Evolutionary conservation across 305 asterid species (phyloP), one percentile per base, ranked within the genome.

Genomic region (Plantago rigida): DNA sequence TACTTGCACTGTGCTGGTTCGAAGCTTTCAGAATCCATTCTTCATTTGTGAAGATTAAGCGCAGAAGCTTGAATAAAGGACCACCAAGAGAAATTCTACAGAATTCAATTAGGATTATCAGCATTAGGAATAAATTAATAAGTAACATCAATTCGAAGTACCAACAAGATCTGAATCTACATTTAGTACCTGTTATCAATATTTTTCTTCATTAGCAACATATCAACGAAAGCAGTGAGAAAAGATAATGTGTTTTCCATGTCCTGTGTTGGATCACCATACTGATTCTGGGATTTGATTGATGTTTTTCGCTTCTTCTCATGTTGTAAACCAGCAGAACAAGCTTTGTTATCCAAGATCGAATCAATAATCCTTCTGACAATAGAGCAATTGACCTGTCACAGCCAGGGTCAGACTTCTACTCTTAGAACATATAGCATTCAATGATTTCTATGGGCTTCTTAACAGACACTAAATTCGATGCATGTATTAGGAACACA

Each of bases 11-110:
- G 44, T 77, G 81, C 65, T 56, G 75, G 73, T 78, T 75, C 13
- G 70, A 53, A 48, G 81, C 76, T 64, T 64, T 71, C 62, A 66
- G 70, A 49, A 66, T 75, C 83, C 77, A 74, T 66, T 75, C 84
- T 8, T 77, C 73, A 59, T 79, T 76, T 61, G 53, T 62, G 62
- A 73, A 76, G 59, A 81, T 55, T 69, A 76, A 52, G 72, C 63
- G 79, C 68, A 88, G 87, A 73, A 92, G 81, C 84, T 85, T 77
- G 74, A 80, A 80, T 65, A 92, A 78, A 59, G 96, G 81, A 46
- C 84, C 86, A 31, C 83, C 71, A 54, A 92, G 88, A 65, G 87
- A 80, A 64, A 79, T 65, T 72, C 99, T 92, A 66, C 82, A 52
- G 44, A 17, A 17, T 47, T 67, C 6, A 31, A 65, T 26, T 19